Evolutionary conservation across 129 eudicot species (phyloP).

Genomic region (Smallanthus sonchifolius): DNA sequence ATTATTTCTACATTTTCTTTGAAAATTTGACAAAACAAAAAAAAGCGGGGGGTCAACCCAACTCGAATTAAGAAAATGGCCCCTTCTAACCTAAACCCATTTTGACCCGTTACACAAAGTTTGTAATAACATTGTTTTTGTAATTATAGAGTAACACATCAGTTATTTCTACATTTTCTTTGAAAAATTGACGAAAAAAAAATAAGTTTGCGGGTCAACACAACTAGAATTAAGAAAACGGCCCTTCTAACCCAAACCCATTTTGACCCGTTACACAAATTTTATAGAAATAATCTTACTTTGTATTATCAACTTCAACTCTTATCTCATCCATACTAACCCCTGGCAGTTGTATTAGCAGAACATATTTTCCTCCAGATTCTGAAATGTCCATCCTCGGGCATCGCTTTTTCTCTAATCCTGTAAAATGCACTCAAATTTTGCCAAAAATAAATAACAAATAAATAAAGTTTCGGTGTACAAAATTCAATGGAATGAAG

Average conservation of each 20-base stretch:
- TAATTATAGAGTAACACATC: neutral
- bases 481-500: neutral
- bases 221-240: neutral
- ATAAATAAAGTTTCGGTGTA: neutral
- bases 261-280: neutral
- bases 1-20: neutral
- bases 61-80: neutral
- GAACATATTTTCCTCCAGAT: slow-evolving; percentile 25
- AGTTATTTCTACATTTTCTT: neutral
- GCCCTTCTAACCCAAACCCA: neutral
- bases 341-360: slow-evolving; percentile 35
- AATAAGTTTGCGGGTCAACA: neutral
- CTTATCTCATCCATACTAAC: slow-evolving; percentile 25
- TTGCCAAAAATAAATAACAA: neutral
- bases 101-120: too few relatives aligned
- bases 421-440: neutral
- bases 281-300: slow-evolving; percentile 20
- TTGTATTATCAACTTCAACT: slow-evolving; percentile 33
- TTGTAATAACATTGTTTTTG: neutral
- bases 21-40: too few relatives aligned
- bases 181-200: neutral
- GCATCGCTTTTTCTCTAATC: slow-evolving; percentile 17
- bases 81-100: too few relatives aligned
- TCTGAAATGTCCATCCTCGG: slow-evolving; percentile 34
- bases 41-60: too few relatives aligned